Conservation (phyloP, 169 alveolate genomes). For the Plasmodium relictum region DNA sequence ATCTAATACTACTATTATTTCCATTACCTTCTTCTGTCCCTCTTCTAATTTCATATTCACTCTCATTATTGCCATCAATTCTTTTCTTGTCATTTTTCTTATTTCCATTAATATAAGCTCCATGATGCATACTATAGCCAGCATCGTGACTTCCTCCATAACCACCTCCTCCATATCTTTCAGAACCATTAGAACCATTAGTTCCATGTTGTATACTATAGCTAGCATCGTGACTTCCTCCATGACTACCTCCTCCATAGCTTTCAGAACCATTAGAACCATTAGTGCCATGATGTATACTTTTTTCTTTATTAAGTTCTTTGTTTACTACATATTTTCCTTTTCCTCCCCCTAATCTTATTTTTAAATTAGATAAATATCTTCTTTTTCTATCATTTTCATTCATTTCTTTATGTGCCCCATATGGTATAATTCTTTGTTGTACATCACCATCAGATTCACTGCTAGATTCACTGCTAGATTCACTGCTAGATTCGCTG, state of each 20-base stretch:
- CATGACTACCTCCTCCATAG: not conserved
- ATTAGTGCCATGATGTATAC: not conserved
- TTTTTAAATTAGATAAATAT: not conserved
- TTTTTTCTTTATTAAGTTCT: not conserved
- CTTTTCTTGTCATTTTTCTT: not conserved
- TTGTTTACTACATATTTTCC: not conserved
- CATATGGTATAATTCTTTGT: not conserved
- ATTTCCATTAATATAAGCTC: not conserved
- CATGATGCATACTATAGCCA: not conserved
- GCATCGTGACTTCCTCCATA: not conserved
- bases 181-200: constrained; percentile 12
- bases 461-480: not conserved
- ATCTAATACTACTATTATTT: not conserved
- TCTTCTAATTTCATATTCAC: constrained; percentile 21
- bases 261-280: not conserved
- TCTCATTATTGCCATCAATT: not conserved
- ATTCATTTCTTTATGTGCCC: not conserved
- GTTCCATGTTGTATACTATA: constrained; percentile 6
- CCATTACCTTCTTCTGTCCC: not conserved
- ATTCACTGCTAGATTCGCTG: not conserved
- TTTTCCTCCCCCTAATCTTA: not conserved
- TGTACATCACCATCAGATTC: not conserved
- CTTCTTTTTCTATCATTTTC: too few relatives aligned
- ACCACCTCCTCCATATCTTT: not conserved
- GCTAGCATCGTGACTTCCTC: not conserved